These are phyloP conservation scores for Euptelea pleiosperma DNA, from an alignment of 164 flowering plant species.

Conservation along the genomic window DNA sequence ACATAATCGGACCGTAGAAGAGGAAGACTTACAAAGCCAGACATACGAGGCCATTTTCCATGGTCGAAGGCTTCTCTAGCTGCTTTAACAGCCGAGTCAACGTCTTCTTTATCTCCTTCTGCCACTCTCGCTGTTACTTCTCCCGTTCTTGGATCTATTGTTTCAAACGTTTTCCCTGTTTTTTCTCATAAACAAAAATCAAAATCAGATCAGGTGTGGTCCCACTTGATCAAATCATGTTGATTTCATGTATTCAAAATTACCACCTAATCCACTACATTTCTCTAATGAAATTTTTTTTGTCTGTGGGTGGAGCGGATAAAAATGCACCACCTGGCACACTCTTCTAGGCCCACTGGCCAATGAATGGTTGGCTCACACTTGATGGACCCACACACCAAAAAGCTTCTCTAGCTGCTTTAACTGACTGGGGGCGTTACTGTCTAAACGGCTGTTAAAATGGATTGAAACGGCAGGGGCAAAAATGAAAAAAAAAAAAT, in stretches of 20 bases:
- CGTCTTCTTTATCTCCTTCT: conserved; percentile 67
- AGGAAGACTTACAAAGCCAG: conserved; percentile 51
- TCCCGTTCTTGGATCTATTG: conserved; percentile 74
- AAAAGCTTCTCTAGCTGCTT: no score
- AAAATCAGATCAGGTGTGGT: neutral
- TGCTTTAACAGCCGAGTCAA: conserved; percentile 79
- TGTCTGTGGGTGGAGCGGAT: no score
- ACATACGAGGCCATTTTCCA: conserved; percentile 82
- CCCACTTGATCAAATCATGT: neutral
- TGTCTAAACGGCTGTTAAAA: no score
- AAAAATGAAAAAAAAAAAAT: no score
- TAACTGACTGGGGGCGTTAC: no score
- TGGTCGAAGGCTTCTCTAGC: conserved; percentile 81
- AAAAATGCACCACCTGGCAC: neutral
- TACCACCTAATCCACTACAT: neutral
- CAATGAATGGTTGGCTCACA: no score
- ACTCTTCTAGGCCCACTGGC: neutral
- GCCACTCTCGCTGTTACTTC: conserved; percentile 61
- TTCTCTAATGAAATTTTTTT: no score
- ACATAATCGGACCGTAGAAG: neutral
- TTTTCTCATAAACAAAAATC: neutral
- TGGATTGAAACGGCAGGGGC: no score
- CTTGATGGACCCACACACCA: no score
- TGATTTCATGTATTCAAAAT: neutral
- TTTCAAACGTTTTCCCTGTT: conserved; percentile 72